Base-by-base conservation (phyloP, 1,284 basidiomycete species). In the Coniferiporia weirii region DNA sequence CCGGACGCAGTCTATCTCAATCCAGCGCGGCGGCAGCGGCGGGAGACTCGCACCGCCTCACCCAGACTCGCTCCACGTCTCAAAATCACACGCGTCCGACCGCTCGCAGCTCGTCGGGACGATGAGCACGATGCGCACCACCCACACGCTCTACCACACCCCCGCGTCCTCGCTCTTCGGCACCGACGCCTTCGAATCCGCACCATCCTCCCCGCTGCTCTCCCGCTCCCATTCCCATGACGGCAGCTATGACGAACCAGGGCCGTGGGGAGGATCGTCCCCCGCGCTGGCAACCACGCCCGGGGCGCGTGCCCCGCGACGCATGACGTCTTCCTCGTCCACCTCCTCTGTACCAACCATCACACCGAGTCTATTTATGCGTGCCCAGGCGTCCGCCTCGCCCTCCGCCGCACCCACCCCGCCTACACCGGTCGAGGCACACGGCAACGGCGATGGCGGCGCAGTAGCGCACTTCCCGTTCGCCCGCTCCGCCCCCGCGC, bases 151-250 rank as follows among this genome's bases (percentile, higher is more conserved):
- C 50, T 90, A 85, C 69, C 85, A 89, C 68, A 90, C 88, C 0
- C 87, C 89, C 6, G 80, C 84, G 0, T 88, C 87, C 0, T 89
- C 87, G n/a, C 63, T 88, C 51, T 84, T 81, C 60, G 66, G 52
- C 38, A 54, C 54, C 60, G 74, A 76, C 63, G 63, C 65, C 22
- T 77, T 71, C 63, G 70, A 75, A 56, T 82, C 83, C 9, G 84
- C 85, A 0, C 78, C 79, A 5, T 79, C 82, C 1, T 87, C 84
- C 0, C 84, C 84, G 0, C 73, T 78, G 56, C 75, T 78, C 10
- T 61, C 64, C 49, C 61, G 64, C 61, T 67, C 70, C 36, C 54
- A 67, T n/a, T 54, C 62, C 17, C 35, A 52, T 35, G 12, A 47
- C 27, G 58, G 66, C 2, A 22, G 64, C 35, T 69, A 68, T 4